Conservation (phyloP, 202 grass and related monocot species). For the Carex arenaria region DNA sequence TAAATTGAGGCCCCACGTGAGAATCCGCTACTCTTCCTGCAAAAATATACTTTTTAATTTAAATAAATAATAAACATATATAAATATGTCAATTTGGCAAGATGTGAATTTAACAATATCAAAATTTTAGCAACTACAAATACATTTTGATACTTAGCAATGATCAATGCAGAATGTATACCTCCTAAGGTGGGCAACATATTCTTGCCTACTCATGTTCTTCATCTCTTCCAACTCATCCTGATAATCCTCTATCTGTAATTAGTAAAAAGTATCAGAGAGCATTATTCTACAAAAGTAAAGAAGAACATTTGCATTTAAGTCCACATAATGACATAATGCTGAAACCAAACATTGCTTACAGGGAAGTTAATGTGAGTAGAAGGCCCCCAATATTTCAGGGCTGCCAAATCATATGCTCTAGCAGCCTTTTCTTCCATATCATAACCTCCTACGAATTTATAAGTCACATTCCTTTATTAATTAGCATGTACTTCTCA, state of each 20-base stretch:
- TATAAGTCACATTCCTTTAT: conserved; percentile 8
- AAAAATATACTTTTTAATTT: background rate
- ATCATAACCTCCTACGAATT: conserved; percentile 72
- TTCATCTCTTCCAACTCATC: conserved; percentile 95
- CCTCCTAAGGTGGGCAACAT: conserved; percentile 94
- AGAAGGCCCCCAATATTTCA: conserved; percentile 93
- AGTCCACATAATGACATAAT: background rate
- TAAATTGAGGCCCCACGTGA: conserved; percentile 93
- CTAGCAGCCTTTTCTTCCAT: conserved; percentile 99
- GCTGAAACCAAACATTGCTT: background rate
- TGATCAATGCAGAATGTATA: conserved; percentile 4
- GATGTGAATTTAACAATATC: background rate
- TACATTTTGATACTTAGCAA: background rate
- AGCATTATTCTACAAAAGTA: background rate
- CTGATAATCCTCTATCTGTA: conserved; percentile 82
- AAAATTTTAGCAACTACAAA: background rate
- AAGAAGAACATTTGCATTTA: background rate
- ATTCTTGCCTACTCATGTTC: conserved; percentile 93
- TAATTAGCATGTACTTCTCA: conserved; percentile 8
- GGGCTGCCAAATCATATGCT: conserved; percentile 91
- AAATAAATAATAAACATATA: background rate
- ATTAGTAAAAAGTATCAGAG: background rate
- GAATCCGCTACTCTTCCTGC: conserved; percentile 93
- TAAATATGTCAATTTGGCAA: background rate
- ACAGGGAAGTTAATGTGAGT: conserved; percentile 98